Conservation (phyloP, 164 flowering plant species). For the Magnolia changhungtana region DNA sequence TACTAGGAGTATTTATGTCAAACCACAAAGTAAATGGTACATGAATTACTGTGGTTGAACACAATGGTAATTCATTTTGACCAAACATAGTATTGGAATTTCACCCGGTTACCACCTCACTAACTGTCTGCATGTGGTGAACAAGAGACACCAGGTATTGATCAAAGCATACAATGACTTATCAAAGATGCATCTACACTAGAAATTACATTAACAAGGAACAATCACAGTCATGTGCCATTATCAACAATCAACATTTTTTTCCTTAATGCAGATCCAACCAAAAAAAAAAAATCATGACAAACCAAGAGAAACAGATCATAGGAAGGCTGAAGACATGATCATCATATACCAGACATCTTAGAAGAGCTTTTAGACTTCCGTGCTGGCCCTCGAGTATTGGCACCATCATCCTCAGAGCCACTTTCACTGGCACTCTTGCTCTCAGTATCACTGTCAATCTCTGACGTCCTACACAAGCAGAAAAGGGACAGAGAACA, state of each 20-base stretch:
- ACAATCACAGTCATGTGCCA: too few species aligned
- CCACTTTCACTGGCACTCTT: slow-evolving; percentile 41
- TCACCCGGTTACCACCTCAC: not conserved
- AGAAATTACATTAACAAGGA: too few species aligned
- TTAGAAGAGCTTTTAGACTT: slow-evolving; percentile 36
- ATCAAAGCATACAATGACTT: not conserved
- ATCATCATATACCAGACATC: slow-evolving; percentile 18
- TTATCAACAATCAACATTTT: too few species aligned
- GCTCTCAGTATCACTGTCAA: slow-evolving; percentile 48
- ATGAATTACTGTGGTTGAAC: too few species aligned
- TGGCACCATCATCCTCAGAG: slow-evolving; percentile 39
- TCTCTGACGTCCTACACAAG: slow-evolving; percentile 45
- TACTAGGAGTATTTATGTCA: too few species aligned
- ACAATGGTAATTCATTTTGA: too few species aligned
- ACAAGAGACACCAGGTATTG: not conserved
- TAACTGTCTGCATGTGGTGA: too few species aligned
- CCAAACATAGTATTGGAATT: too few species aligned
- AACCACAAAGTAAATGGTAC: too few species aligned
- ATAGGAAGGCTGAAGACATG: not conserved
- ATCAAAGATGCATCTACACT: too few species aligned
- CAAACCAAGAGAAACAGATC: not conserved
- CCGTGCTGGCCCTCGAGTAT: slow-evolving; percentile 28
- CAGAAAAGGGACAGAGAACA: not conserved
- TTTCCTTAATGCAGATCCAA: too few species aligned
- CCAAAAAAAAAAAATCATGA: too few species aligned